These are phyloP conservation scores for Coemansia sp. DNA, from an alignment of 192 early-diverging fungal genomes.

Conservation along the genomic window DNA sequence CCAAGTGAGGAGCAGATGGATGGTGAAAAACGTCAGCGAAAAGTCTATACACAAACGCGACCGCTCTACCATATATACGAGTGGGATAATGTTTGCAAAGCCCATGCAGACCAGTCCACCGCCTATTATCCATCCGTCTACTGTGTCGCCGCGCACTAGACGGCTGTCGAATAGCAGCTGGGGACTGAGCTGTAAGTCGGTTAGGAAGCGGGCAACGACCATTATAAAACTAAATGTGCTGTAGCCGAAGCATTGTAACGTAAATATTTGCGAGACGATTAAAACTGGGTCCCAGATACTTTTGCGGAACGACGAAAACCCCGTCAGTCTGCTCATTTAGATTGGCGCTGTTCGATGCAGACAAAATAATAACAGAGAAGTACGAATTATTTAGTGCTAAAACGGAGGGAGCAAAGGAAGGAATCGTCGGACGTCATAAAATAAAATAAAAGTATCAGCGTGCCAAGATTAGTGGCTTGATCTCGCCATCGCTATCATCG, in stretches of 20 bases:
- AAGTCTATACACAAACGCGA: conserved; percentile 57
- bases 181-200: conserved; percentile 23
- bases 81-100: conserved; percentile 31
- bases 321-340: conserved; percentile 12
- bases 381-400: too few species aligned
- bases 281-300: conserved; percentile 52
- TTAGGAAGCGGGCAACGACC: conserved; percentile 20
- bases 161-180: conserved; percentile 33
- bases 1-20: conserved; percentile 48
- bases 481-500: not conserved
- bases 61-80: conserved; percentile 56
- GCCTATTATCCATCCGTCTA: conserved; percentile 40
- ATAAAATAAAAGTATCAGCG: too few species aligned
- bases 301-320: conserved; percentile 37
- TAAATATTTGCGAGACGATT: conserved; percentile 53
- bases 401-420: too few species aligned
- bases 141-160: conserved; percentile 45
- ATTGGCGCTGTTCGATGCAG: too few species aligned
- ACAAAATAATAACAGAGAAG: too few species aligned
- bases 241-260: conserved; percentile 54
- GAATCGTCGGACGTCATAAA: too few species aligned
- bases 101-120: conserved; percentile 24
- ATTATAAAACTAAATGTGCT: conserved; percentile 29
- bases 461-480: not conserved
- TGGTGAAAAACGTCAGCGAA: conserved; percentile 39